Evolutionary conservation across 176 grass and related monocot species (phyloP), one percentile per base, ranked within the genome.

Genomic region (Tuctoria greenei): DNA sequence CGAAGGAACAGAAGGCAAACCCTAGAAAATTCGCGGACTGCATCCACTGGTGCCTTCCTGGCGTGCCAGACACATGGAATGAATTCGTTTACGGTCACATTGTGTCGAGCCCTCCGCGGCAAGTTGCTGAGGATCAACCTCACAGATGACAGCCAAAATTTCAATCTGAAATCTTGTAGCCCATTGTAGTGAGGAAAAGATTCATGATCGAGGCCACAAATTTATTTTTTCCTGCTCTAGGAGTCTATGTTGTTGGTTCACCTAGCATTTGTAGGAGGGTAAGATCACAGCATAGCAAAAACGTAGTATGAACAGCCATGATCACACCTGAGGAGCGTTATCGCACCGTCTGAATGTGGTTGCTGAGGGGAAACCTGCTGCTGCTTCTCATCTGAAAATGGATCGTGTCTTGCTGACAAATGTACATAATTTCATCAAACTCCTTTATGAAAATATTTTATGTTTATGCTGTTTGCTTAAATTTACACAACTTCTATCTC

Each of bases 1-100:
- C 92, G 0, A 31, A 67, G 20, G 83, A 99, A 80, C 92, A 95
- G 81, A 75, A 89, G 72, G 79, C 84, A 0, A 70, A 92, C 72
- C 91, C 91, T 8, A 68, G 84, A 8, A 87, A 76, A 73, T 96
- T 90, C 20, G 89, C 93, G 1, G 93, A 96, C 41, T 96, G 93
- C 77, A 96, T 96, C 52, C 93, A 97, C 65, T 97, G 93, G 90
- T 97, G 90, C 75, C 90, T 97, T 10, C 88, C 90, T 0, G 86
- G 93, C 1, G 49, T 90, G 65, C 91, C 91, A 2, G 88, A 91
- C 62, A 80, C 79, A 56, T 93, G 86, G 90, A 97, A 97, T 4
- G 87, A 90, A 61, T 88, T 97, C 6, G 56, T 97, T 45, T 92
- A 96, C 26, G 84, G 78, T 4, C 71, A 87, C 56, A 91, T 95